Percentiles rank a stretch among this genome's conserved stretches.
phyloP scores from a whole-genome alignment of 208 protist species.

The Naegleria fowleri region DNA sequence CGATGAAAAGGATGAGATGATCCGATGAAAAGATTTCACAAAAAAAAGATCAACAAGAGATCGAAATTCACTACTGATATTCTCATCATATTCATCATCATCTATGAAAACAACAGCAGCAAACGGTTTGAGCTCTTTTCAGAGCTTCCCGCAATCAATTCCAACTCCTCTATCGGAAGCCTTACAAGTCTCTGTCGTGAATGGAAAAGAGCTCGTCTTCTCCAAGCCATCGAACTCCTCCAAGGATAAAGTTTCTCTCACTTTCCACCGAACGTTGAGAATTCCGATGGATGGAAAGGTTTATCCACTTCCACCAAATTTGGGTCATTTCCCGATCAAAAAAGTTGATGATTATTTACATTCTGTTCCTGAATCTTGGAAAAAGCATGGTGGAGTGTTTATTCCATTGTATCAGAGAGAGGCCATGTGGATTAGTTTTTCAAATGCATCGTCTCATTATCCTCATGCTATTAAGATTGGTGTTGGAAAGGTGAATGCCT shows the following conservation, averaged over 20 bases:
- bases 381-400: slow-evolving; percentile 6
- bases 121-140: too few relatives aligned
- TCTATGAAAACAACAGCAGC: too few relatives aligned
- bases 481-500: slow-evolving; percentile 23
- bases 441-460: neutral
- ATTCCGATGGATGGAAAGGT: slow-evolving; percentile 8
- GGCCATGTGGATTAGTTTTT: neutral
- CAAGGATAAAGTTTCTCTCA: neutral
- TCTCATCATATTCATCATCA: too few relatives aligned
- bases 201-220: too few relatives aligned
- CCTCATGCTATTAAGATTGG: slow-evolving; percentile 20
- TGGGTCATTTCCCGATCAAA: slow-evolving; percentile 28
- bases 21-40: too few relatives aligned
- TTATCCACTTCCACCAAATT: slow-evolving; percentile 22
- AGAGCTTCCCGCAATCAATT: too few relatives aligned
- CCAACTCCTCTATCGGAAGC: too few relatives aligned
- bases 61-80: too few relatives aligned
- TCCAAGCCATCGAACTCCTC: too few relatives aligned
- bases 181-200: too few relatives aligned
- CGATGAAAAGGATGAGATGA: too few relatives aligned
- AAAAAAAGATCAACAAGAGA: too few relatives aligned
- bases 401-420: slow-evolving; percentile 33
- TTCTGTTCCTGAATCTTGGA: neutral
- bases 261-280: neutral
- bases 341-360: slow-evolving; percentile 14